Evolutionary conservation across 129 eudicot species (phyloP).

Genomic region (carrot (Daucus carota)): DH1_v3.0 NC_030386.2:32567001-32567500

Average conservation of each 20-base stretch:
- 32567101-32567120: no score
- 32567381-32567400: neutral
- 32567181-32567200: no score
- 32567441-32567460: neutral
- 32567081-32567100: slow-evolving; percentile 42
- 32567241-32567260: slow-evolving; percentile 77
- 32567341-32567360: neutral
- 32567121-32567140: slow-evolving; percentile 29
- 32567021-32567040: slow-evolving; percentile 70
- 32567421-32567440: neutral
- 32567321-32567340: neutral
- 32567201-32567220: slow-evolving; percentile 32
- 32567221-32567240: slow-evolving; percentile 78
- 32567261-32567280: slow-evolving; percentile 50
- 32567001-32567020: neutral
- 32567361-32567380: no score
- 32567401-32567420: neutral
- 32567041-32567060: slow-evolving; percentile 84
- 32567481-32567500: neutral
- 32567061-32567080: slow-evolving; percentile 57
- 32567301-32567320: slow-evolving; percentile 29
- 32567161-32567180: no score
- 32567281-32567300: neutral
- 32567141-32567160: neutral
- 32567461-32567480: neutral